Evolutionary conservation across 768 basidiomycete genomes (phyloP), one percentile per base, ranked within the genome.

Genomic region (Lactarius evosmus): DNA sequence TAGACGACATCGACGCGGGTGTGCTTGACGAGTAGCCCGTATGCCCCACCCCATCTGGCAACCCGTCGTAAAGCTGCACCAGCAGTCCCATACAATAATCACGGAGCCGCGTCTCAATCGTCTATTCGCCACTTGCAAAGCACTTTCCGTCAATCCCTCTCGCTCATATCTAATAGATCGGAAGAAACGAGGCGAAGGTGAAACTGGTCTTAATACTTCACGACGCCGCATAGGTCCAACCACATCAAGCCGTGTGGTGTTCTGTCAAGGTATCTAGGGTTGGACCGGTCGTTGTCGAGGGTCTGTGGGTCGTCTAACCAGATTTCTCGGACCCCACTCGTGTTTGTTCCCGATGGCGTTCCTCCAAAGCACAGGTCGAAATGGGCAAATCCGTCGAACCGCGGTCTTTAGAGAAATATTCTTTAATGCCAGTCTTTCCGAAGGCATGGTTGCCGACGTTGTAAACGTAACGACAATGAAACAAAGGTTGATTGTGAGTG

Each of bases 1-100:
- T 61, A 32, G 63, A 65, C 34, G 63, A 65, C 27, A 22, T 60
- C 59, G 63, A 65, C 27, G 12, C 54, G 1, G 59, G 63, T 7
- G 46, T 56, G 49, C 58, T 65, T 14, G 63, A 65, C 22, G 63
- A 65, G 50, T 60, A 65, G 9, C 38, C 0, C 49, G 19, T 30
- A 12, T 9, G 29, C 9, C 0, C 19, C 6, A 29, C 29, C 2
- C 25, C 38, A 46, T 46, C 38, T 27, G 52, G 30, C 58, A n/a
- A 14, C 34, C 34, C 36, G 56, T 7, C 27, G 27, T 52, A 29
- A 11, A 16, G 4, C 22, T 19, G 17, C 27, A 19, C 40, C 52
- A 17, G 16, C 56, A 7, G 9, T 41, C 32, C 14, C 29, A 40
- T 11, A 40, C 12, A 7, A 19, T 49, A 17, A 14, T n/a, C 27